Evolutionary conservation across 805 yeast species (phyloP), one percentile per base, ranked within the genome.

Genomic region (Kluyveromyces wickerhamii): DNA sequence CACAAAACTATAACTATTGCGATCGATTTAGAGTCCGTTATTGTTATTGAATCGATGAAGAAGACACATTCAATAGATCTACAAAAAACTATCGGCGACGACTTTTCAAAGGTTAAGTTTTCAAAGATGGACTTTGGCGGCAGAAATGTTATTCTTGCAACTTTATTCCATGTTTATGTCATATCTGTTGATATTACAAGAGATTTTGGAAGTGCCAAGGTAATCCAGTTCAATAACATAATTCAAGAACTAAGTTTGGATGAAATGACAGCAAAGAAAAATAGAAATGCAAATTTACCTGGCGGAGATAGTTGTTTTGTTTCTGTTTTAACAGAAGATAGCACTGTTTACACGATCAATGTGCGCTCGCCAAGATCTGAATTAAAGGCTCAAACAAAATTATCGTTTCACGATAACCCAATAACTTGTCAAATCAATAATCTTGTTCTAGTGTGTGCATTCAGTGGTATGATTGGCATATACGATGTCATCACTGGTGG

Each of bases 221-320:
- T 37, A 3, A 29, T 47, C n/a, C 24, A 30, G n/a, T 38, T 50
- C 20, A 29, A 21, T 5, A 45, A 49, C 18, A 21, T 49, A 4
- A 48, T 43, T 9, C 36, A 40, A 21, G 34, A 34, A 18, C 22
- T 40, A 11, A 30, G 24, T 23, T 45, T 57, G 7, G 63, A 59
- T 38, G 52, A 49, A 16, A 37, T 40, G 3, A 56, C 62, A 8
- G 31, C 58, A 10, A 35, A 42, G 29, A 47, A 42, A 25, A 45
- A 48, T 17, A 60, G 48, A 35, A 42, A 53, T 38, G 17, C 40
- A 4, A 36, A 36, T 13, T 34, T 52, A 10, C 52, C 60, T 2
- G 63, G 63, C 8, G 50, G 48, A 6, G 62, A 55, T 40, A 62
- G 62, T 20, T 59, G 63, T 36, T 53, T 42, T 29, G 26, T 57